These are phyloP conservation scores for Aspergillus pseudoviridinutans DNA, from an alignment of 2,329 filamentous ascomycete species.

Conservation along the genomic window DNA sequence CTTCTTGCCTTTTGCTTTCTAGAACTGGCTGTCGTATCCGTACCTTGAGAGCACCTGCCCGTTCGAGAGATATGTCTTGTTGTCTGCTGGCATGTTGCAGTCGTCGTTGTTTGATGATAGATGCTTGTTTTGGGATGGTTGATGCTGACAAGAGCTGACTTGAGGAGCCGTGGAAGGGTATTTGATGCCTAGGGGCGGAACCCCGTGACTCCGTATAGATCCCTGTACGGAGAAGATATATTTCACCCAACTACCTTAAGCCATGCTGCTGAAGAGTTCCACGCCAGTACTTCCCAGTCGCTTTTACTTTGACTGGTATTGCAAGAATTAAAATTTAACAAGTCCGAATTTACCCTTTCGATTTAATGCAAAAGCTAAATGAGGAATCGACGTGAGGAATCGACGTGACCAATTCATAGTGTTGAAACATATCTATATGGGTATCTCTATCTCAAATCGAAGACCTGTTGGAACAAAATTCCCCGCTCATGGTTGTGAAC, in stretches of 20 bases:
- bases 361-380: background rate
- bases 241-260: background rate
- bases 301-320: background rate
- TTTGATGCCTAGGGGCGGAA: slow-evolving; percentile 2
- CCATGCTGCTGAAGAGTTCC: background rate
- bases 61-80: slow-evolving; percentile 37
- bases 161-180: background rate
- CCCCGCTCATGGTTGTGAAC: background rate
- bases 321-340: too few relatives aligned
- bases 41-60: slow-evolving; percentile 38
- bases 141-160: slow-evolving; percentile 5
- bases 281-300: background rate
- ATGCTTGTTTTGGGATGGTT: background rate
- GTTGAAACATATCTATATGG: slow-evolving; percentile 8
- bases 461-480: background rate
- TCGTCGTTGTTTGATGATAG: background rate
- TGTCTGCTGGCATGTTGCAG: slow-evolving; percentile 31
- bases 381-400: background rate
- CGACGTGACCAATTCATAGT: background rate
- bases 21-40: slow-evolving; percentile 18
- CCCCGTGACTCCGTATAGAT: slow-evolving; percentile 10
- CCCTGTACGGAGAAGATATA: background rate
- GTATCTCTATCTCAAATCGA: slow-evolving; percentile 12
- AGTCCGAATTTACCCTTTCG: too few relatives aligned
- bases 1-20: background rate